Conservation (phyloP, 2,329 filamentous ascomycete genomes). For the Coniella lustricola region DNA sequence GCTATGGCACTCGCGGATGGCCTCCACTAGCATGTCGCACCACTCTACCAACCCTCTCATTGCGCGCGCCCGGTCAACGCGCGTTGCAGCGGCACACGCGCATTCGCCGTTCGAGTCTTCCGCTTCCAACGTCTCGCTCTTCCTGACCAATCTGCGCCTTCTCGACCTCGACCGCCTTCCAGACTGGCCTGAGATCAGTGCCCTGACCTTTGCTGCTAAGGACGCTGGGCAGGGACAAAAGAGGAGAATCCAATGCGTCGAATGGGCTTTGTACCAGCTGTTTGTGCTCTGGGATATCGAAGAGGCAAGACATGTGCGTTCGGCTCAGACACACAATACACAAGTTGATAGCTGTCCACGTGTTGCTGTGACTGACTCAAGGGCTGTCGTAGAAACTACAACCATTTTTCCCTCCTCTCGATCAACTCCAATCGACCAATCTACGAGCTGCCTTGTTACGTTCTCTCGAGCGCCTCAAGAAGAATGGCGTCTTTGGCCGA, state of each 20-base stretch:
- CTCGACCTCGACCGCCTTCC: slow-evolving; percentile 68
- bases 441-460: slow-evolving; percentile 78
- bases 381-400: slow-evolving; percentile 74
- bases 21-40: too few relatives aligned
- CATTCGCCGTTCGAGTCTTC: slow-evolving; percentile 13
- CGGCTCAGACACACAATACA: neutral
- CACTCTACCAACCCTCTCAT: neutral
- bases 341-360: neutral
- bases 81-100: slow-evolving; percentile 6
- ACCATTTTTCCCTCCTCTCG: slow-evolving; percentile 83
- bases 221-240: slow-evolving; percentile 69
- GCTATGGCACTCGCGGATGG: too few relatives aligned
- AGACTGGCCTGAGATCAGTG: slow-evolving; percentile 74
- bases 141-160: slow-evolving; percentile 77
- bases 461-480: slow-evolving; percentile 78
- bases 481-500: slow-evolving; percentile 72
- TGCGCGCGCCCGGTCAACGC: slow-evolving; percentile 10
- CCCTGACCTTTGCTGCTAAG: slow-evolving; percentile 61
- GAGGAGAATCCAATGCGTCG: slow-evolving; percentile 71
- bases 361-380: slow-evolving; percentile 1
- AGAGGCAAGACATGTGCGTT: slow-evolving; percentile 62
- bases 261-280: slow-evolving; percentile 87
- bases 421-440: slow-evolving; percentile 86
- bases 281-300: slow-evolving; percentile 78
- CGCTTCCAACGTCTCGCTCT: slow-evolving; percentile 53